Conservation (phyloP, 306 rosid species). For the Prunus dulcis region DNA sequence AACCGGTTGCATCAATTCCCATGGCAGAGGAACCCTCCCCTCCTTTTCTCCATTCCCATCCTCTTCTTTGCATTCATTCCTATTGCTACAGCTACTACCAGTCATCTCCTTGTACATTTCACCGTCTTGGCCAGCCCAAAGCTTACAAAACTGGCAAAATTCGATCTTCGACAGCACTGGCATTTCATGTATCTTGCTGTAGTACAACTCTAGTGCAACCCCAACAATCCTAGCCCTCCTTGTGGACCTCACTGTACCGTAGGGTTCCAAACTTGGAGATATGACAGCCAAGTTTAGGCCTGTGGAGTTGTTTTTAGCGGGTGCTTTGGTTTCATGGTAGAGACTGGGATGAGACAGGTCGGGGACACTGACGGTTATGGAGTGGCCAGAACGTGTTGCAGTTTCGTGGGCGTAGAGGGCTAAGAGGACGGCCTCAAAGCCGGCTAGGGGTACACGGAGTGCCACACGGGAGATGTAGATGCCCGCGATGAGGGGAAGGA, state of each 20-base stretch:
- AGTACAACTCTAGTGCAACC: slow-evolving; percentile 56
- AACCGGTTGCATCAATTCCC: slow-evolving; percentile 66
- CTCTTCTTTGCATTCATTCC: neutral
- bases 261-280: slow-evolving; percentile 60
- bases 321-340: slow-evolving; percentile 52
- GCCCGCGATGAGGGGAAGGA: slow-evolving; percentile 59
- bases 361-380: slow-evolving; percentile 51
- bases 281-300: slow-evolving; percentile 35
- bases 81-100: neutral
- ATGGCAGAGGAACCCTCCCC: slow-evolving; percentile 61
- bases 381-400: slow-evolving; percentile 47
- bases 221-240: slow-evolving; percentile 63
- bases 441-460: slow-evolving; percentile 53
- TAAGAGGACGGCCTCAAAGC: slow-evolving; percentile 73
- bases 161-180: slow-evolving; percentile 49
- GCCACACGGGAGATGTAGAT: slow-evolving; percentile 60
- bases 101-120: slow-evolving; percentile 19
- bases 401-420: slow-evolving; percentile 74
- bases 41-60: neutral
- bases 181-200: slow-evolving; percentile 39
- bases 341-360: slow-evolving; percentile 56
- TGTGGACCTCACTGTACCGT: slow-evolving; percentile 65
- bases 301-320: slow-evolving; percentile 33
- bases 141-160: slow-evolving; percentile 53
- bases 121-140: slow-evolving; percentile 61